Conservation (phyloP, 2,329 filamentous ascomycete genomes). For the Sphaceloma murrayae region DNA sequence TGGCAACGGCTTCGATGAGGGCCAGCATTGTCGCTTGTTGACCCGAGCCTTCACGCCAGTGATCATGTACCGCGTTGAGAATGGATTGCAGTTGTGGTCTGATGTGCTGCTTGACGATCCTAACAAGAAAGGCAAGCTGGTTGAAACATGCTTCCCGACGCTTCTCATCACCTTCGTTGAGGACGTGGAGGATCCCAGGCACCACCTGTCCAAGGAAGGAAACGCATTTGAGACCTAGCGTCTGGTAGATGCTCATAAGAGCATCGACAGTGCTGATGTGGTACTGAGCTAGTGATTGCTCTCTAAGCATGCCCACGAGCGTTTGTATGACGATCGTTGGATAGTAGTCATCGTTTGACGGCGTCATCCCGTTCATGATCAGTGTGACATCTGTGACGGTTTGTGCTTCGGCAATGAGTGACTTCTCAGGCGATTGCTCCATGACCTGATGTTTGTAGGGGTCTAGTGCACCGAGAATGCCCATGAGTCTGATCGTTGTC, state of each 20-base stretch:
- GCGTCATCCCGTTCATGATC: conserved; percentile 95
- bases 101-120: conserved; percentile 94
- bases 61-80: conserved; percentile 75
- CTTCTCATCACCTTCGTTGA: conserved; percentile 65
- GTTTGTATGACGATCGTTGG: conserved; percentile 97
- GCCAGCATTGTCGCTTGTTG: conserved; percentile 86
- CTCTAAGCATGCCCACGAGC: conserved; percentile 81
- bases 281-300: conserved; percentile 78
- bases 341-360: conserved; percentile 96
- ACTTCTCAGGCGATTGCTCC: conserved; percentile 74
- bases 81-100: conserved; percentile 82
- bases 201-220: conserved; percentile 90
- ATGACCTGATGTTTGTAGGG: conserved; percentile 95
- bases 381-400: conserved; percentile 83
- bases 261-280: conserved; percentile 93
- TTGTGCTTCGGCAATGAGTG: conserved; percentile 57
- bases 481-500: conserved; percentile 93
- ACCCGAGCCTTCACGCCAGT: conserved; percentile 72
- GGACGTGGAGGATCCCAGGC: conserved; percentile 84
- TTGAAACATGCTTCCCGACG: conserved; percentile 95
- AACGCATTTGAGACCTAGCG: conserved; percentile 89
- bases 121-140: conserved; percentile 83
- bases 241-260: conserved; percentile 98
- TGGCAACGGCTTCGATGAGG: conserved; percentile 85
- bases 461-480: conserved; percentile 87